Base-by-base conservation (phyloP, 495 filamentous ascomycete genomes). In the Daldinia grandis region DNA sequence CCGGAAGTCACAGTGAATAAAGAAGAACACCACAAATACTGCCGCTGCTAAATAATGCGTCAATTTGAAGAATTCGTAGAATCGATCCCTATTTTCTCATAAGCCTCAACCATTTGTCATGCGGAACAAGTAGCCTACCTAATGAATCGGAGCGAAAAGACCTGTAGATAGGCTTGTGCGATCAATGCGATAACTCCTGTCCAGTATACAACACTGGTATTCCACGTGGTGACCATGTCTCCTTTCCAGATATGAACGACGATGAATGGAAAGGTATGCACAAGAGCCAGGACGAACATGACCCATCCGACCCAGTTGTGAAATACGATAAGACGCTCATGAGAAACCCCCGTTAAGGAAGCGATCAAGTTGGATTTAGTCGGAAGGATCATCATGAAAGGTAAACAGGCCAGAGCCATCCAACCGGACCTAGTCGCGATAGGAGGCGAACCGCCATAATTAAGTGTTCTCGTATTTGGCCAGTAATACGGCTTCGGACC, bases 181-280 rank as follows among this genome's bases (percentile, higher is more conserved):
- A 90, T 76, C 24, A 90, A 55, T 3, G 86, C 83, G 3, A 81
- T 81, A 0, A 89, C 81, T 8, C 87, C 87, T 0, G 86, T 88
- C 78, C 84, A 86, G 71, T 86, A 89, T 15, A 81, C 76, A 9
- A 85, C 71, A 28, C 76, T 79, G 7, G 69, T 79, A 15, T 74
- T 78, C 80, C 82, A 88, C 47, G 82, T 69, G 57, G 66, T 61
- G n/a, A 80, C 77, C 78, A 89, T 85, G 49, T 86, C 82, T 3
- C 81, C 82, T 55, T 77, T 81, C 70, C 74, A 70, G 30, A 85
- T 81, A 62, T 86, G 73, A 71, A 82, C 81, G 7, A 88, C 78
- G 66, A 89, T 81, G 68, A 88, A 90, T 0, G 87, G 86, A 57
- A 89, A 85, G 0, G 86, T 88, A 67, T 90, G 87, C 0, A 88